These are phyloP conservation scores for Piromyces finnis DNA, from an alignment of 192 early-diverging fungal genomes.

Conservation along the genomic window DNA sequence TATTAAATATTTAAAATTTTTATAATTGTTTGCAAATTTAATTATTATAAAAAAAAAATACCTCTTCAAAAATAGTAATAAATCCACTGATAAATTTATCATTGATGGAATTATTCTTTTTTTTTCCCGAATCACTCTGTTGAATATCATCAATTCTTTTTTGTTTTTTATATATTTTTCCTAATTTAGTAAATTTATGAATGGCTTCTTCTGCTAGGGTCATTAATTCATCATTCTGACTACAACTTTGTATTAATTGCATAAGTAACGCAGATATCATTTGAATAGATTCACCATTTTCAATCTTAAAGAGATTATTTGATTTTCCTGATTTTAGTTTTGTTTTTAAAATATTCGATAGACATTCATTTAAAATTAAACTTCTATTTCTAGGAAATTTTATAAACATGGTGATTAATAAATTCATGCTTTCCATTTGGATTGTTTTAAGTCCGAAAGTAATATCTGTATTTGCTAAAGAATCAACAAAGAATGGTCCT, in stretches of 20 bases:
- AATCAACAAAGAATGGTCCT: not conserved
- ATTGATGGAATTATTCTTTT: not conserved
- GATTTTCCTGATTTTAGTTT: not conserved
- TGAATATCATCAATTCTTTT: not conserved
- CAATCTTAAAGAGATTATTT: conserved; percentile 10
- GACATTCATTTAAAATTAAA: not conserved
- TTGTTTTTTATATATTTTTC: not conserved
- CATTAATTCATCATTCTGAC: not conserved
- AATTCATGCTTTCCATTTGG: not conserved
- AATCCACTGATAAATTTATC: not conserved
- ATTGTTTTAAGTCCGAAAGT: not conserved
- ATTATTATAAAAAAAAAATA: not conserved
- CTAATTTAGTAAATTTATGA: not conserved
- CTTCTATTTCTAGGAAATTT: not conserved
- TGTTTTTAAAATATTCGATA: not conserved
- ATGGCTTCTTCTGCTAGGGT: not conserved
- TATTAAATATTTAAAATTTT: no score
- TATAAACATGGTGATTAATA: not conserved
- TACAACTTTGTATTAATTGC: conserved; percentile 44
- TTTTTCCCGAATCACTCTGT: not conserved
- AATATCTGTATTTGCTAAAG: not conserved
- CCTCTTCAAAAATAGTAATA: not conserved
- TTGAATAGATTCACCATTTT: conserved; percentile 47
- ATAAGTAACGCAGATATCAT: conserved; percentile 52
- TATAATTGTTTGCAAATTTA: no score